These are phyloP conservation scores for Wickerhamiella alocasiicola DNA, from an alignment of 805 yeast genomes.

Conservation along the genomic window DNA sequence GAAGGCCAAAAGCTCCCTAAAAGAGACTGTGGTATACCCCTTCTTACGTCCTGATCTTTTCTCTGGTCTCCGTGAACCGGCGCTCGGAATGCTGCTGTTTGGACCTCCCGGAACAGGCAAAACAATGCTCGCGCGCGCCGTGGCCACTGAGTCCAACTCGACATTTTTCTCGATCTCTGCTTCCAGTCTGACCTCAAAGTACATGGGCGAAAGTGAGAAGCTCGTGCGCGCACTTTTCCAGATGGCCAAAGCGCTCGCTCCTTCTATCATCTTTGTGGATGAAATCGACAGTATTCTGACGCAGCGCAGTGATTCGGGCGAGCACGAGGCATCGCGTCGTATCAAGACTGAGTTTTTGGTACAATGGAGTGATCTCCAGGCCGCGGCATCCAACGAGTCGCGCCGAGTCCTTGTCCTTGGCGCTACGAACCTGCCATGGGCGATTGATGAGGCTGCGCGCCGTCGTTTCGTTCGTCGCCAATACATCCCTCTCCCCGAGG, in stretches of 20 bases:
- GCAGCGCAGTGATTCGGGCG: slow-evolving; percentile 61
- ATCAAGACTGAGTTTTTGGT: slow-evolving; percentile 87
- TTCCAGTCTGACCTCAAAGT: slow-evolving; percentile 72
- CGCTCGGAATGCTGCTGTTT: slow-evolving; percentile 87
- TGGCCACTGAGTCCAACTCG: slow-evolving; percentile 87
- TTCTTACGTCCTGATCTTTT: slow-evolving; percentile 88
- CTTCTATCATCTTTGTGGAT: slow-evolving; percentile 88
- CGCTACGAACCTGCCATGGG: slow-evolving; percentile 95
- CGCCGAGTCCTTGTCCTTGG: slow-evolving; percentile 80
- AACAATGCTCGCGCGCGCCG: slow-evolving; percentile 94
- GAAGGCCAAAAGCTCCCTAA: slow-evolving; percentile 74
- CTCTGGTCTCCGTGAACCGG: slow-evolving; percentile 83
- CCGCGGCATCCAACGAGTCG: slow-evolving; percentile 58
- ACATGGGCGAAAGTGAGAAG: slow-evolving; percentile 85
- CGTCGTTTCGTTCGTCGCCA: slow-evolving; percentile 84
- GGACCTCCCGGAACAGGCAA: slow-evolving; percentile 99
- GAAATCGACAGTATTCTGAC: slow-evolving; percentile 88
- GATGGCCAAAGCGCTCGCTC: slow-evolving; percentile 74
- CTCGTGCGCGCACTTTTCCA: slow-evolving; percentile 78
- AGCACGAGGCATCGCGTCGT: slow-evolving; percentile 77
- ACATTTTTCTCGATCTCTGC: slow-evolving; percentile 89
- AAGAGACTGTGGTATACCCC: slow-evolving; percentile 94
- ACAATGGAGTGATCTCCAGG: slow-evolving; percentile 87
- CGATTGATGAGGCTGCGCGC: slow-evolving; percentile 89
- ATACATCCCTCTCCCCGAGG: slow-evolving; percentile 88